Conservation (phyloP, 1,284 basidiomycete genomes). For the Irpex sp. region DNA sequence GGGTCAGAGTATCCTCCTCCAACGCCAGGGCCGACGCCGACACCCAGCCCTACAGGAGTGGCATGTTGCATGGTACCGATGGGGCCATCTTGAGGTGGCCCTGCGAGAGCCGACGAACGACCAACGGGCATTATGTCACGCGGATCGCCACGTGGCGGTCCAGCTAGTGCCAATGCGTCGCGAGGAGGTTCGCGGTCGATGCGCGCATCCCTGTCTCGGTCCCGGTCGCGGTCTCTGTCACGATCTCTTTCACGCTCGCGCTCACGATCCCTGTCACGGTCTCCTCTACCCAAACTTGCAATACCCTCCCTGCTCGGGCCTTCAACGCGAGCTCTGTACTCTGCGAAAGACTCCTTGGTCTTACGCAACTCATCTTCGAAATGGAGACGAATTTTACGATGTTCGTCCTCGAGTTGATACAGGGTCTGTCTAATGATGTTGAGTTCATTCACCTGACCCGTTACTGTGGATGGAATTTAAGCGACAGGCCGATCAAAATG, state of each 20-base stretch:
- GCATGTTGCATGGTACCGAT: slow-evolving; percentile 24
- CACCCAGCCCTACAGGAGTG: slow-evolving; percentile 24
- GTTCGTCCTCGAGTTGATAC: slow-evolving; percentile 75
- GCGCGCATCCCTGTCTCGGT: slow-evolving; percentile 26
- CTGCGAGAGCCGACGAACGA: slow-evolving; percentile 11
- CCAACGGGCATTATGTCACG: slow-evolving; percentile 18
- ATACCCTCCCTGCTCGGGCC: slow-evolving; percentile 35
- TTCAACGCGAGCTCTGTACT: slow-evolving; percentile 31
- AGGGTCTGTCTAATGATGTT: slow-evolving; percentile 72
- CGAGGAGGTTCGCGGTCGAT: slow-evolving; percentile 5
- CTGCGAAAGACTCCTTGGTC: slow-evolving; percentile 57
- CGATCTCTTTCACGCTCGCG: slow-evolving; percentile 31
- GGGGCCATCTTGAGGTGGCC: slow-evolving; percentile 19
- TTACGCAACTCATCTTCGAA: slow-evolving; percentile 74
- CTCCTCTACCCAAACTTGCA: slow-evolving; percentile 29
- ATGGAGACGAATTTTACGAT: slow-evolving; percentile 67
- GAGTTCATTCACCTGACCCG: slow-evolving; percentile 68
- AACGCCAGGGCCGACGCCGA: slow-evolving; percentile 26
- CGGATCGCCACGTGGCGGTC: slow-evolving; percentile 17
- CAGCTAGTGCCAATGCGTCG: slow-evolving; percentile 7
- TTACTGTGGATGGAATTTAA: slow-evolving; percentile 39
- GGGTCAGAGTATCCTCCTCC: slow-evolving; percentile 23
- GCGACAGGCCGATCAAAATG: background rate
- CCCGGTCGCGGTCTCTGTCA: slow-evolving; percentile 31
- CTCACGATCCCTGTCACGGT: slow-evolving; percentile 23